Conservation (phyloP, 768 basidiomycete genomes). For the Mycena alexandri region DNA sequence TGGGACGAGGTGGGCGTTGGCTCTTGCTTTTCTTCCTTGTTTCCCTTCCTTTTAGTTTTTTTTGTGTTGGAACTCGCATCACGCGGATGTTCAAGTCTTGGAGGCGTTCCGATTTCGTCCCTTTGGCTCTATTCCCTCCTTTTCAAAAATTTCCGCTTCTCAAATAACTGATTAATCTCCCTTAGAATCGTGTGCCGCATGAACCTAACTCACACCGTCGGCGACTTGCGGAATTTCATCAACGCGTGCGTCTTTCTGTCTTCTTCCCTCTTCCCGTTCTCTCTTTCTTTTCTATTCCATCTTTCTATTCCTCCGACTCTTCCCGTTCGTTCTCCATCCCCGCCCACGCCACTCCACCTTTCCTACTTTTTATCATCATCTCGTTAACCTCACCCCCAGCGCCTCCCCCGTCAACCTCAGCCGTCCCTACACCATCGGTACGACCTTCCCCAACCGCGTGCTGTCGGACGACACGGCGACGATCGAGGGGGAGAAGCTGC, state of each 20-base stretch:
- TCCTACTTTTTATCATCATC: too few species aligned
- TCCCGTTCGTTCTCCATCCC: too few species aligned
- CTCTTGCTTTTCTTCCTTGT: too few species aligned
- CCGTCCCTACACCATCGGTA: conserved; percentile 70
- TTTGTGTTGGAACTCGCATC: neutral
- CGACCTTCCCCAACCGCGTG: conserved; percentile 75
- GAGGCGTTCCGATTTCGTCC: too few species aligned
- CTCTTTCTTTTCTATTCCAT: neutral
- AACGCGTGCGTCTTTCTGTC: conserved; percentile 66
- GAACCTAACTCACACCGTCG: conserved; percentile 82
- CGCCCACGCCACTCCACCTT: too few species aligned
- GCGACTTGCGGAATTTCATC: conserved; percentile 77
- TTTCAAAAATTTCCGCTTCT: too few species aligned
- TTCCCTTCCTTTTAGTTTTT: neutral
- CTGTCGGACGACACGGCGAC: conserved; percentile 66
- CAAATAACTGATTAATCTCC: neutral
- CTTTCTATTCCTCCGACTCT: too few species aligned
- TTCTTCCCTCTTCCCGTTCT: too few species aligned
- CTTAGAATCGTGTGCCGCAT: conserved; percentile 74
- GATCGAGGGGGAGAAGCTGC: conserved; percentile 67
- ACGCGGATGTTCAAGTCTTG: too few species aligned
- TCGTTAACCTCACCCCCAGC: conserved; percentile 44
- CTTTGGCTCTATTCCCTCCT: too few species aligned
- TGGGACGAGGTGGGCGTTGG: conserved; percentile 65
- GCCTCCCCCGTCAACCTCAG: conserved; percentile 65